phyloP scores from a whole-genome alignment of 2,329 filamentous ascomycete genomes.

The Acephala macrosclerotiorum region DNA sequence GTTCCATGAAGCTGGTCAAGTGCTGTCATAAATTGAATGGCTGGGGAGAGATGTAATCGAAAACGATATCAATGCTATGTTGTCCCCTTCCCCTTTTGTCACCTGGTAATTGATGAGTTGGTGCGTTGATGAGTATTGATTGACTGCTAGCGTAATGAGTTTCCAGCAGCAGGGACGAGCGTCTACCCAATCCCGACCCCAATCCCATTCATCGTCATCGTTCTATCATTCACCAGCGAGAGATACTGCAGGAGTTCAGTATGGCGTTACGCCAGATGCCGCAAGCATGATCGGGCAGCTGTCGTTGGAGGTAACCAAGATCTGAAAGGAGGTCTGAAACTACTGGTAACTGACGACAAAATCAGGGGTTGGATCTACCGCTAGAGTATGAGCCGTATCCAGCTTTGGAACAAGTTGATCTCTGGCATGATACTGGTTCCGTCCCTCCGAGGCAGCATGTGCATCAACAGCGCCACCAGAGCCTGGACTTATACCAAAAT shows the following conservation, averaged over 20 bases:
- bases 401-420: background rate
- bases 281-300: background rate
- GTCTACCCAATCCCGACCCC: background rate
- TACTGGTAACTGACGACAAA: conserved; percentile 1
- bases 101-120: too few relatives aligned
- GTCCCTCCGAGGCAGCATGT: background rate
- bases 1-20: background rate
- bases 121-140: background rate
- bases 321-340: background rate
- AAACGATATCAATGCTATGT: background rate
- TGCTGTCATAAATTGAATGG: too few relatives aligned
- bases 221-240: background rate
- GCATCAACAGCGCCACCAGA: background rate
- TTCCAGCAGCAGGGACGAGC: background rate
- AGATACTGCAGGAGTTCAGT: background rate
- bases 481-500: background rate
- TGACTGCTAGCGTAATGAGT: background rate
- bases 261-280: background rate
- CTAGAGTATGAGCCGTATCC: background rate
- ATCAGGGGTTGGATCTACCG: background rate
- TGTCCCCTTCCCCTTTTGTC: background rate
- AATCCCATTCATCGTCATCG: background rate
- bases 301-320: background rate
- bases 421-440: background rate
- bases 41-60: background rate